Conservation (phyloP, 2,329 filamentous ascomycete species). For the Fusarium chaquense region DNA sequence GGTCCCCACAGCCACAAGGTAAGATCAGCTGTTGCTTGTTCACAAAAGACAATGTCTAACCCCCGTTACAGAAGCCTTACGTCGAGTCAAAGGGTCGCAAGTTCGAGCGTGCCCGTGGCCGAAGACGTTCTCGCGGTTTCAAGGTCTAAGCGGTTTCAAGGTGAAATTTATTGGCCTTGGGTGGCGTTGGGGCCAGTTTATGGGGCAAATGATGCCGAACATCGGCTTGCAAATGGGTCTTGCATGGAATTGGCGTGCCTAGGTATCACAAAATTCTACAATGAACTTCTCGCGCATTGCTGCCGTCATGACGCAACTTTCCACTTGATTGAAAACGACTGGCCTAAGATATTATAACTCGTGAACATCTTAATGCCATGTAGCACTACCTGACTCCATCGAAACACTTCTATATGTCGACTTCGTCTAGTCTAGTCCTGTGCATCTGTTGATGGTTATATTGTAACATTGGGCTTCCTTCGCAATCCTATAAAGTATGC, state of each 20-base stretch:
- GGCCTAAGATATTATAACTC: background rate
- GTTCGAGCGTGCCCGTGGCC: conserved; percentile 99
- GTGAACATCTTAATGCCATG: background rate
- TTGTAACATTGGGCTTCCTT: conserved; percentile 65
- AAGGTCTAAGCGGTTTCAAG: conserved; percentile 83
- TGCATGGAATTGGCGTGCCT: conserved; percentile 62
- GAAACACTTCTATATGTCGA: background rate
- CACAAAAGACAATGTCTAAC: conserved; percentile 48
- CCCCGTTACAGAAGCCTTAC: conserved; percentile 81
- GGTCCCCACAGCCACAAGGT: conserved; percentile 98
- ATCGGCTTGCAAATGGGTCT: conserved; percentile 53
- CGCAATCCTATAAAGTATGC: conserved; percentile 85
- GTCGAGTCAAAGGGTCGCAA: conserved; percentile 99
- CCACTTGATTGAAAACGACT: background rate
- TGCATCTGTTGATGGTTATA: conserved; percentile 22
- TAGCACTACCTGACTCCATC: background rate
- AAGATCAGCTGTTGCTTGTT: conserved; percentile 47
- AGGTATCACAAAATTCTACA: conserved; percentile 59
- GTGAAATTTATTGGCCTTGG: conserved; percentile 45
- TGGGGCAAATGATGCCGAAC: conserved; percentile 48
- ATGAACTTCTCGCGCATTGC: conserved; percentile 49
- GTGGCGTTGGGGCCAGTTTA: conserved; percentile 47
- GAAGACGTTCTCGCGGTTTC: conserved; percentile 98
- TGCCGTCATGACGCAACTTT: conserved; percentile 45
- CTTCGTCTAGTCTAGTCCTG: background rate